These are phyloP conservation scores for Neopestalotiopsis clavispora DNA, from an alignment of 2,329 filamentous ascomycete species.

Conservation along the genomic window DNA sequence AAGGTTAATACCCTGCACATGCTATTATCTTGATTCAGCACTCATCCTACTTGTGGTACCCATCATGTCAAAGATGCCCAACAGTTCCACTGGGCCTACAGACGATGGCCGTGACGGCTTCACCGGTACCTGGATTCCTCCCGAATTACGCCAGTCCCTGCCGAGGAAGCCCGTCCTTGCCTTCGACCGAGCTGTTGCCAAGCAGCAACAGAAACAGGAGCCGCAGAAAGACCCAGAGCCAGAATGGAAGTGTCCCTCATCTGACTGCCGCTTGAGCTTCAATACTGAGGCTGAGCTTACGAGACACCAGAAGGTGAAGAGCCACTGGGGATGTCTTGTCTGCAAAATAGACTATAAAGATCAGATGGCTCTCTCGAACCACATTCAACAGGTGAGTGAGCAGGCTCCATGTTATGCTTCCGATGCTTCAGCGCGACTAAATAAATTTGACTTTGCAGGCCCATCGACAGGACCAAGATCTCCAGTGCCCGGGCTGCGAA, in stretches of 20 bases:
- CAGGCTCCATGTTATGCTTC: background rate
- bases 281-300: background rate
- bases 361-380: background rate
- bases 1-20: too few species aligned
- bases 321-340: background rate
- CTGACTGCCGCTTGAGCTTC: background rate
- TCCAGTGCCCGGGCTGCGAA: slow-evolving; percentile 53
- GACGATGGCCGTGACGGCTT: too few species aligned
- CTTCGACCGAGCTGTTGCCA: too few species aligned
- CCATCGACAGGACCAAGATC: slow-evolving; percentile 44
- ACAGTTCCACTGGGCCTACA: too few species aligned
- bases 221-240: too few species aligned
- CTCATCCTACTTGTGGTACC: too few species aligned
- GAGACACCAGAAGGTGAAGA: background rate
- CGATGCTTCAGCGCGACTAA: background rate
- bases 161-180: too few species aligned
- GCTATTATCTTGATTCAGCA: too few species aligned
- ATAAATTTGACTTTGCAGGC: background rate
- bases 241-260: background rate
- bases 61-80: too few species aligned
- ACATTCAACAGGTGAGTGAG: background rate
- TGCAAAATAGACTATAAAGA: background rate
- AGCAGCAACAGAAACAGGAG: too few species aligned
- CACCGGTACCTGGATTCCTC: too few species aligned
- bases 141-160: too few species aligned